phyloP scores from a whole-genome alignment of 2,329 filamentous ascomycete species.

The Hypoxylon sp. region DNA sequence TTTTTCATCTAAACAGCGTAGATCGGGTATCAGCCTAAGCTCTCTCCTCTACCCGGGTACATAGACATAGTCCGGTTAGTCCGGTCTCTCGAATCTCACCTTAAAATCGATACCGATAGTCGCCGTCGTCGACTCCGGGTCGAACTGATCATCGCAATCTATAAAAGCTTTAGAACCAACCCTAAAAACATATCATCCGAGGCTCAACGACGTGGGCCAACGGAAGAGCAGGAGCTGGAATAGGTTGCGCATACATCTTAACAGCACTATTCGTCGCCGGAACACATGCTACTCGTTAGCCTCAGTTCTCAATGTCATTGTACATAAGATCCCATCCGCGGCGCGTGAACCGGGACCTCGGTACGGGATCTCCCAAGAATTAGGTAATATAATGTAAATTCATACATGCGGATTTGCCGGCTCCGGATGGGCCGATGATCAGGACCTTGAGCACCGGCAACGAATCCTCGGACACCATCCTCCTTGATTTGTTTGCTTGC shows the following conservation, averaged over 20 bases:
- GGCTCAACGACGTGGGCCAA: conserved; percentile 1
- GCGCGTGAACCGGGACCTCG: neutral
- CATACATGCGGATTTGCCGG: conserved; percentile 69
- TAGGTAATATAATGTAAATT: conserved; percentile 15
- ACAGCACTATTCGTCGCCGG: conserved; percentile 60
- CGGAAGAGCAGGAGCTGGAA: neutral
- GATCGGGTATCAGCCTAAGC: conserved; percentile 1
- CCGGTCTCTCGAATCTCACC: conserved; percentile 52
- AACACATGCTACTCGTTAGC: conserved; percentile 32
- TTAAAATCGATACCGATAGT: conserved; percentile 72
- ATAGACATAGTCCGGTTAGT: neutral
- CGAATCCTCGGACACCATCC: conserved; percentile 63
- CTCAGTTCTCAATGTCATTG: conserved; percentile 8
- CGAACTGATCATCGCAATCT: conserved; percentile 70
- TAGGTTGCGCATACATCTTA: conserved; percentile 57
- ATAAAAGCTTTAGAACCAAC: conserved; percentile 5
- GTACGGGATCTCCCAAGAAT: neutral
- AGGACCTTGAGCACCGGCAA: conserved; percentile 67
- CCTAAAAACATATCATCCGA: conserved; percentile 17
- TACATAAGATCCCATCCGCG: neutral
- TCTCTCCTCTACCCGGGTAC: neutral
- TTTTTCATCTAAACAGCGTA: conserved; percentile 63
- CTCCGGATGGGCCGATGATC: conserved; percentile 69
- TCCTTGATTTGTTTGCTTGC: conserved; percentile 14
- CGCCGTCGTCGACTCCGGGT: conserved; percentile 67